Conservation (phyloP, 192 early-diverging fungal species). For the Allomyces arbusculus region DNA sequence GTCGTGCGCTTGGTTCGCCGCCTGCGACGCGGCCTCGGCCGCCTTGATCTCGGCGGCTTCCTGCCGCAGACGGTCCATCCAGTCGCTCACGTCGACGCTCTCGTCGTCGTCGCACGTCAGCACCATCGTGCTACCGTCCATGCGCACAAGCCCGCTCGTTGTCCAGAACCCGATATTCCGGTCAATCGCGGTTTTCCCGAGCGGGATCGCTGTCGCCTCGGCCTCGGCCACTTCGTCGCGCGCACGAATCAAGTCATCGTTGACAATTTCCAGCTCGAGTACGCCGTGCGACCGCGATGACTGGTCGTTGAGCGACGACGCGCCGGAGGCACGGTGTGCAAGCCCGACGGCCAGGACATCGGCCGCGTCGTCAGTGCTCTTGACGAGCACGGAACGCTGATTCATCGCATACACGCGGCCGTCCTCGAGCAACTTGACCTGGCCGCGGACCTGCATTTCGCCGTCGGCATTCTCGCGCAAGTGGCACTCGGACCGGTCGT, state of each 20-base stretch:
- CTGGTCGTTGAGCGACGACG: background rate
- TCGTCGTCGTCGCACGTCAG: constrained; percentile 1
- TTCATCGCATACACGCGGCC: too few species aligned
- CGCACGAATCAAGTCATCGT: background rate
- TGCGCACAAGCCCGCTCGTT: too few species aligned
- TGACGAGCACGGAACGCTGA: background rate
- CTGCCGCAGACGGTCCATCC: background rate
- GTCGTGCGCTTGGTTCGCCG: background rate
- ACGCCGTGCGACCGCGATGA: constrained; percentile 5
- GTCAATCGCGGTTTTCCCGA: too few species aligned
- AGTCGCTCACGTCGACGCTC: background rate
- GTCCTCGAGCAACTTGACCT: too few species aligned
- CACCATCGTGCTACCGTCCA: background rate
- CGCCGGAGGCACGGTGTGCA: background rate
- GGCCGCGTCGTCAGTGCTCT: background rate
- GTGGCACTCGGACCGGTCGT: background rate
- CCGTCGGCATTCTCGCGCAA: background rate
- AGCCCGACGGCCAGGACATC: background rate
- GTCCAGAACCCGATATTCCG: too few species aligned
- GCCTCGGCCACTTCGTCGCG: background rate
- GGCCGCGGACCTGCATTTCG: background rate
- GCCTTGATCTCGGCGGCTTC: too few species aligned
- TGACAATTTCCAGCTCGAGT: background rate
- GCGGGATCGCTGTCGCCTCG: too few species aligned
- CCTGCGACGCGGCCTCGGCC: too few species aligned